A percentile compares a stretch with the other conserved stretches of the same genome.
Evolutionary conservation across 257 asterid genomes (phyloP).

Genomic region (Haberlea rhodopensis): DNA sequence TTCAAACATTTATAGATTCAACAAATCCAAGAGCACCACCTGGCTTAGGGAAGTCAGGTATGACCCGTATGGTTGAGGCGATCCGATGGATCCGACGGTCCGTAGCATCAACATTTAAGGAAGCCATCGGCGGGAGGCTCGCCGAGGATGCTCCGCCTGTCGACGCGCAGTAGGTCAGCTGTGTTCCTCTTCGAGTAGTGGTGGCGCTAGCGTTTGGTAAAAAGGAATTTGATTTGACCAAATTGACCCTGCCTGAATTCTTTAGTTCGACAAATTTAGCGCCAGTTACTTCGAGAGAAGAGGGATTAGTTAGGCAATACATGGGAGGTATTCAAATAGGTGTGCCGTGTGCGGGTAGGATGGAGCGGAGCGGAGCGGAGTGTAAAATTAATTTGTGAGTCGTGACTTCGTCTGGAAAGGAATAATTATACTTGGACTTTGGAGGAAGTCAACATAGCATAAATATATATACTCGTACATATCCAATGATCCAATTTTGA

Average conservation of each 20-base stretch:
- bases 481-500: no score
- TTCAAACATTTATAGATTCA: background rate
- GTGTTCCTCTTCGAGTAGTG: constrained; percentile 21
- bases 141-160: constrained; percentile 29
- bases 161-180: constrained; percentile 29
- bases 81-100: constrained; percentile 71
- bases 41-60: constrained; percentile 89
- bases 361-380: no score
- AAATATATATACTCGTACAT: no score
- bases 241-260: constrained; percentile 26
- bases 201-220: constrained; percentile 35
- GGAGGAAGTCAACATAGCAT: no score
- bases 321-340: constrained; percentile 30
- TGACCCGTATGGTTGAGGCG: constrained; percentile 73
- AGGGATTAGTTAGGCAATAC: constrained; percentile 27
- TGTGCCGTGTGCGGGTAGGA: no score
- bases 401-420: no score
- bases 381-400: no score
- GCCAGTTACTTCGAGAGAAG: constrained; percentile 18
- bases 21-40: constrained; percentile 34
- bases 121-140: constrained; percentile 43
- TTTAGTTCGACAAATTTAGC: constrained; percentile 33
- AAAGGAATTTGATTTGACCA: constrained; percentile 30
- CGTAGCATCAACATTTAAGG: constrained; percentile 25
- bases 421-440: no score